Base-by-base conservation (phyloP, 225 moss, liverwort and hornwort species). In the Pseudisothecium myosuroides region DNA sequence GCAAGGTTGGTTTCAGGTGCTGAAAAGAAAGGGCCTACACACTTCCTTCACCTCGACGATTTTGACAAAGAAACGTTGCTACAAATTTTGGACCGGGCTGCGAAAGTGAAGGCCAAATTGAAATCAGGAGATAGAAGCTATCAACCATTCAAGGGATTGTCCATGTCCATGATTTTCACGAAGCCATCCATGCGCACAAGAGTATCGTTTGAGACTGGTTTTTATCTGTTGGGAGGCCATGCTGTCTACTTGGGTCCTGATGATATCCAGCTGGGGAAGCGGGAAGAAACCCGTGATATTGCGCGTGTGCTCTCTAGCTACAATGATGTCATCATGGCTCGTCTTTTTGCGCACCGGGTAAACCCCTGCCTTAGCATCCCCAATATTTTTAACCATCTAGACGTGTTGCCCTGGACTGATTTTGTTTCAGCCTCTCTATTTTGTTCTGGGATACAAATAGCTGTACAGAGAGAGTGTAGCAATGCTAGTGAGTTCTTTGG, bases 161-260 rank as follows among this genome's bases (percentile, higher is more conserved):
- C 98, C 58, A 98, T 98, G 97, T 92, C 98, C 54, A 98, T 98
- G 98, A 97, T 98, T 88, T 98, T 98, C 86, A 97, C 95, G 80
- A 98, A 98, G 83, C 98, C 97, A 69, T 98, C 98, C 64, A 96
- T 97, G 97, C 94, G 98, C 69, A 98, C 98, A 45, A 93, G 98
- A 83, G 98, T 97, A 50, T 98, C 98, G 12, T 98, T 98, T 91
- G 98, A 98, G 92, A 98, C 98, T 62, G 98, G 98, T 12, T 98
- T 98, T 85, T 94, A 89, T 88, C 95, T 93, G 91, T 89, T 98
- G 45, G 98, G 98, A 83, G 98, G 98, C 37, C 97, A 98, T 88
- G 95, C 96, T 9, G 88, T 98, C 66, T 98, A 98, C 92, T 93
- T 98, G 85, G 98, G 98, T 21, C 98, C 98, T 50, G 95, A 97